Percentiles rank a stretch among this genome's conserved stretches.
Evolutionary conservation across 1,139 yeast genomes (phyloP).

Genomic region (Hanseniaspora uvarum): DNA sequence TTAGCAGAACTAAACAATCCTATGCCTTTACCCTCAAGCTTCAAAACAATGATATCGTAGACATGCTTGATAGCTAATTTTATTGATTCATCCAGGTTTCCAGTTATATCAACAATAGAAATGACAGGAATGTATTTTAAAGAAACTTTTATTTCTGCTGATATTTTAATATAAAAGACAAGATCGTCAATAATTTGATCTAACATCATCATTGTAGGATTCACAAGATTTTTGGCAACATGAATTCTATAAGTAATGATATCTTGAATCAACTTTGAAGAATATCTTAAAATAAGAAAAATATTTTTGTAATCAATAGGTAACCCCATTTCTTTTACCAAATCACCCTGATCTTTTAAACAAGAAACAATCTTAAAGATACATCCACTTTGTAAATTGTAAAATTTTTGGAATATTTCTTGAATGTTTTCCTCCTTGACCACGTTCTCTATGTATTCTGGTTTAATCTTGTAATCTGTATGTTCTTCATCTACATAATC

Average conservation of each 20-base stretch:
- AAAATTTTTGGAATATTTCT: constrained; percentile 46
- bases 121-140: neutral
- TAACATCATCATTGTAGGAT: constrained; percentile 91
- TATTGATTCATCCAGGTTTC: constrained; percentile 47
- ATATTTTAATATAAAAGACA: constrained; percentile 62
- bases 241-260: constrained; percentile 63
- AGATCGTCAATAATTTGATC: constrained; percentile 90
- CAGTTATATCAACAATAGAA: neutral
- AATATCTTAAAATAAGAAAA: constrained; percentile 57
- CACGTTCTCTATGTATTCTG: constrained; percentile 72
- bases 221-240: constrained; percentile 68
- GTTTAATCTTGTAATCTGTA: constrained; percentile 45
- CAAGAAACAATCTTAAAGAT: constrained; percentile 70
- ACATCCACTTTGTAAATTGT: constrained; percentile 35
- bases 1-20: constrained; percentile 72
- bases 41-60: constrained; percentile 59
- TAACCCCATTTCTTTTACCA: constrained; percentile 58
- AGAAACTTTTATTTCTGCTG: constrained; percentile 64
- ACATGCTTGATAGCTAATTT: constrained; percentile 67
- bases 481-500: constrained; percentile 29
- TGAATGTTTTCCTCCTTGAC: constrained; percentile 79
- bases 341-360: constrained; percentile 50
- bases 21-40: constrained; percentile 67
- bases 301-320: constrained; percentile 67
- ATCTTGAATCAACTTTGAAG: constrained; percentile 71